Conservation (phyloP, 1,284 basidiomycete species). For the Rhodotorula sp. region DNA sequence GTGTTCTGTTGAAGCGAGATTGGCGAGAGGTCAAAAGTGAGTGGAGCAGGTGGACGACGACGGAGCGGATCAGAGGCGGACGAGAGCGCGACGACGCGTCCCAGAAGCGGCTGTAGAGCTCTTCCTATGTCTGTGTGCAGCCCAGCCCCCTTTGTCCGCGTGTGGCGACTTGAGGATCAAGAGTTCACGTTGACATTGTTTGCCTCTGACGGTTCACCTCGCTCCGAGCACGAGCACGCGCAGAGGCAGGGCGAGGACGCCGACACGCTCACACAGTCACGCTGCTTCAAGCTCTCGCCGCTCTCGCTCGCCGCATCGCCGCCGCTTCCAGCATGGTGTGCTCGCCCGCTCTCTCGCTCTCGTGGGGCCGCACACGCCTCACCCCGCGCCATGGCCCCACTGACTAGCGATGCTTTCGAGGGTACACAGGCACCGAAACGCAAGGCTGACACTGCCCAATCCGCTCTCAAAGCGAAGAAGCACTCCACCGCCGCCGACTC, state of each 20-base stretch:
- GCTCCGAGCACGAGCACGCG: too few relatives aligned
- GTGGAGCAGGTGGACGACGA: too few relatives aligned
- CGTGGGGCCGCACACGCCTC: background rate
- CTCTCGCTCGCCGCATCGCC: background rate
- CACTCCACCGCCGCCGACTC: conserved; percentile 7
- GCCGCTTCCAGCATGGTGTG: background rate
- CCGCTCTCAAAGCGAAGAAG: conserved; percentile 14
- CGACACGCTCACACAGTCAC: background rate
- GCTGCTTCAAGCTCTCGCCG: background rate
- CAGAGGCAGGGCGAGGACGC: too few relatives aligned
- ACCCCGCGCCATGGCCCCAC: too few relatives aligned
- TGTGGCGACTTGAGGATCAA: background rate
- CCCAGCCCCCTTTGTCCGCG: too few relatives aligned
- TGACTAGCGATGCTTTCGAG: too few relatives aligned
- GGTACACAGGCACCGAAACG: conserved; percentile 25
- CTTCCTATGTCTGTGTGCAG: too few relatives aligned
- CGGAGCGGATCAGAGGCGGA: too few relatives aligned
- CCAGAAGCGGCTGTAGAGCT: background rate
- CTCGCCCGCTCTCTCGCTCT: background rate
- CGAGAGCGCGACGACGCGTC: too few relatives aligned
- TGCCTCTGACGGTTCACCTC: too few relatives aligned
- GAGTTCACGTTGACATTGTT: background rate
- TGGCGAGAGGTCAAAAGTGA: too few relatives aligned
- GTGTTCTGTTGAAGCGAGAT: background rate
- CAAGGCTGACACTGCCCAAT: conserved; percentile 6